phyloP scores from a whole-genome alignment of 179 eudicot species.

The Silene coronaria region DNA sequence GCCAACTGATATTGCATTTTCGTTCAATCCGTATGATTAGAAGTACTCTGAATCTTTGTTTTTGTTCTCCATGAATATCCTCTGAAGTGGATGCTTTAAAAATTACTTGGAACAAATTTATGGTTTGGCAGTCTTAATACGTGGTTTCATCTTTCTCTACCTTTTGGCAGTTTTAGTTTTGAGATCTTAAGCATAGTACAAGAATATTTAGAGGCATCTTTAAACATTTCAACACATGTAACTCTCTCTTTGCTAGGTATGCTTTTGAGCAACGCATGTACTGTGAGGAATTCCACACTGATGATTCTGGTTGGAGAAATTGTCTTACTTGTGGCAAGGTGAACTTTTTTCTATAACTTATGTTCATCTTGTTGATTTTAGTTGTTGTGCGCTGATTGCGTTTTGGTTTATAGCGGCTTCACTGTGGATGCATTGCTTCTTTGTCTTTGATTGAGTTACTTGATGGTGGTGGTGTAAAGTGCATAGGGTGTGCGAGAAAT shows the following conservation, averaged over 20 bases:
- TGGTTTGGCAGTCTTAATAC: neutral
- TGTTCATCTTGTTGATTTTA: constrained; percentile 8
- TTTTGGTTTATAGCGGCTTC: constrained; percentile 59
- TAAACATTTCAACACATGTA: neutral
- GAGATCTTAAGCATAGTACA: neutral
- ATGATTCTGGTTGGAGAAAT: constrained; percentile 95
- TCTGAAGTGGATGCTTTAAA: neutral
- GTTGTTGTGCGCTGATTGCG: constrained; percentile 13
- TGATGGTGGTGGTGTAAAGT: constrained; percentile 77
- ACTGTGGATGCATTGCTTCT: constrained; percentile 97
- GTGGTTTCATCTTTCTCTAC: neutral
- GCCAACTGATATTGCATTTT: neutral
- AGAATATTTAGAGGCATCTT: neutral
- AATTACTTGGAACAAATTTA: neutral
- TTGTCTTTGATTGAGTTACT: constrained; percentile 67
- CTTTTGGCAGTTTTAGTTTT: neutral
- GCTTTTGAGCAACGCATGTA: constrained; percentile 60
- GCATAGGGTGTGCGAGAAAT: constrained; percentile 51
- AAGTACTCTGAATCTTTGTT: neutral
- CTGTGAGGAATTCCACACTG: constrained; percentile 72
- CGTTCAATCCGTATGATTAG: neutral
- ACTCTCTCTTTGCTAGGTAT: constrained; percentile 41
- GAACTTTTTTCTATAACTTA: constrained; percentile 14
- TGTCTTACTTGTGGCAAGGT: constrained; percentile 85
- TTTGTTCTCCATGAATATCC: neutral